Percentiles rank a stretch among this genome's conserved stretches.
phyloP scores from a whole-genome alignment of 2,329 filamentous ascomycete genomes.

The Epicoccum nigrum region DNA sequence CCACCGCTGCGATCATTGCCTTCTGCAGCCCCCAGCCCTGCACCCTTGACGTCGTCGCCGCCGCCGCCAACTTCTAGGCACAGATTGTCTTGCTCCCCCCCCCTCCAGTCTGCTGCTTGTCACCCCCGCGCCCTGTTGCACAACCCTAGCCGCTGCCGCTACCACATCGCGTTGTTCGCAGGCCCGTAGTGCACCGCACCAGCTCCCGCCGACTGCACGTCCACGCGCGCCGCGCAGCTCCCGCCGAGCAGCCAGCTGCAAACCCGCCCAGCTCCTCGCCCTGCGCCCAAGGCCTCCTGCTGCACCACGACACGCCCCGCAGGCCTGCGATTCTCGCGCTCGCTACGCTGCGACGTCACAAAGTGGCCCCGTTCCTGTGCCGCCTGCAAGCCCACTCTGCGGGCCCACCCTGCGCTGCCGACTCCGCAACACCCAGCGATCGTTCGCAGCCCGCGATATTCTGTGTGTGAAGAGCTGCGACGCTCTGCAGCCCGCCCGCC shows the following conservation, averaged over 20 bases:
- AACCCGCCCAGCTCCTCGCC: constrained; percentile 6
- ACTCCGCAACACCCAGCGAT: constrained; percentile 26
- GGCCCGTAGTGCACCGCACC: constrained; percentile 24
- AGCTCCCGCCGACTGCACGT: constrained; percentile 9
- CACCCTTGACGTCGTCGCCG: constrained; percentile 35
- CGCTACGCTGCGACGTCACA: constrained; percentile 22
- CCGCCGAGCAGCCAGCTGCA: constrained; percentile 3
- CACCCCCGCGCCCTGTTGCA: constrained; percentile 16
- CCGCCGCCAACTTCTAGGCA: constrained; percentile 17
- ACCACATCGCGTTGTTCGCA: constrained; percentile 24
- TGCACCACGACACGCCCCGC: constrained; percentile 14
- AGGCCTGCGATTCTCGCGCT: constrained; percentile 18
- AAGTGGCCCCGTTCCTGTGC: constrained; percentile 31
- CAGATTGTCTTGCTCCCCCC: constrained; percentile 1
- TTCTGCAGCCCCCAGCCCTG: constrained; percentile 32
- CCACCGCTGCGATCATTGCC: constrained; percentile 33
- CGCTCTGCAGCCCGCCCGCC: constrained; percentile 29
- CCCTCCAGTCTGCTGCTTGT: neutral
- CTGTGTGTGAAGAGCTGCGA: constrained; percentile 31
- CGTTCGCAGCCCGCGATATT: constrained; percentile 22
- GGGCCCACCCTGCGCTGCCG: constrained; percentile 29
- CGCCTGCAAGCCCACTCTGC: constrained; percentile 30
- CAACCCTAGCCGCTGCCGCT: constrained; percentile 24
- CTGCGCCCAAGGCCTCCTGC: constrained; percentile 4
- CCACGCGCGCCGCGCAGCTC: constrained; percentile 11